Conservation (phyloP, 306 rosid species). For the Ormosia semicastrata region DNA sequence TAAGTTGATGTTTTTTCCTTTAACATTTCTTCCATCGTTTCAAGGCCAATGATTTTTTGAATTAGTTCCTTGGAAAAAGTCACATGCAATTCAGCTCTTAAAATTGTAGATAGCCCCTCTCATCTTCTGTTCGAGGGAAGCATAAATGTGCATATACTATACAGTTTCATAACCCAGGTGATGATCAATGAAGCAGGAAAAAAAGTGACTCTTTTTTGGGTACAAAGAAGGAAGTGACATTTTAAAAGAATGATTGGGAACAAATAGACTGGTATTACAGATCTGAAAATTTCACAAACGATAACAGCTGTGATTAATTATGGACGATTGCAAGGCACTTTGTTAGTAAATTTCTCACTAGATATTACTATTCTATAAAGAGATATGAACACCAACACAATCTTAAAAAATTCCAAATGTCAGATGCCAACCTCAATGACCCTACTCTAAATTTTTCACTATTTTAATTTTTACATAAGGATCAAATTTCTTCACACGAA, state of each 20-base stretch:
- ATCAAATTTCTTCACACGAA: not conserved
- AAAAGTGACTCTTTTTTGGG: not conserved
- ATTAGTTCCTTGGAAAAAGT: not conserved
- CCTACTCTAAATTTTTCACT: not conserved
- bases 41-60: not conserved
- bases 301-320: not conserved
- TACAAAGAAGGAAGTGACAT: not conserved
- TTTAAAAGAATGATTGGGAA: not conserved
- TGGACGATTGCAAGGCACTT: not conserved
- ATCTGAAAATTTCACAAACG: not conserved
- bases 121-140: not conserved
- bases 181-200: not conserved
- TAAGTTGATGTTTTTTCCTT: not conserved
- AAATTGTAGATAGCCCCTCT: not conserved
- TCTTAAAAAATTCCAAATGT: not conserved
- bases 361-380: no score
- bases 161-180: not conserved
- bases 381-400: no score
- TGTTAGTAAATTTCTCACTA: not conserved
- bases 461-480: not conserved
- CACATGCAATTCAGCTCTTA: not conserved
- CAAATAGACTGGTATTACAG: not conserved
- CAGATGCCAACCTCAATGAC: not conserved
- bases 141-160: not conserved
- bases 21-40: not conserved